Conservation (phyloP, 495 filamentous ascomycete species). For the Penicillium dipodomyicola region DNA sequence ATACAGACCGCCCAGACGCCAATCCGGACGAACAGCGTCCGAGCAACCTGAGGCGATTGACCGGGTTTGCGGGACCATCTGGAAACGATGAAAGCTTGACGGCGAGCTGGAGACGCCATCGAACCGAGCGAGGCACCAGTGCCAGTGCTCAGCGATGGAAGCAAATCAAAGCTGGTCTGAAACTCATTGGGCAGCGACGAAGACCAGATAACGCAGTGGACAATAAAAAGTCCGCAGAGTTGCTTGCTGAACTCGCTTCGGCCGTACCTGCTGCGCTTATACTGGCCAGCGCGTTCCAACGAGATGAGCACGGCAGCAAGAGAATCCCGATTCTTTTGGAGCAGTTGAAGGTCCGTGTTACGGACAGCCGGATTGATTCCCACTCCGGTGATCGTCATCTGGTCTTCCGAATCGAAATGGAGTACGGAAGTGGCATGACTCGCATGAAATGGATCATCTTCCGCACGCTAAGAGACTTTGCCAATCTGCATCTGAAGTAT, state of each 20-base stretch:
- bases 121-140: constrained; percentile 63
- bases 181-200: constrained; percentile 72
- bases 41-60: constrained; percentile 72
- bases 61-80: constrained; percentile 61
- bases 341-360: constrained; percentile 86
- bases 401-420: constrained; percentile 86
- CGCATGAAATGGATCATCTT: constrained; percentile 97
- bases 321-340: constrained; percentile 92
- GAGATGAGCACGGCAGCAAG: constrained; percentile 93
- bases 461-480: constrained; percentile 81
- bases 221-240: constrained; percentile 90
- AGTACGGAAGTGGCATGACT: constrained; percentile 93
- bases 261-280: constrained; percentile 90
- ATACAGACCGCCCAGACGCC: constrained; percentile 43
- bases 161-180: constrained; percentile 79
- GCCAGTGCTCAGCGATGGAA: constrained; percentile 83
- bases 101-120: constrained; percentile 53
- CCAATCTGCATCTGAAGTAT: constrained; percentile 90
- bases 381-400: constrained; percentile 73
- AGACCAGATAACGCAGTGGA: constrained; percentile 83
- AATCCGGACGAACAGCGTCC: constrained; percentile 57
- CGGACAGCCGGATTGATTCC: constrained; percentile 67
- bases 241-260: constrained; percentile 92
- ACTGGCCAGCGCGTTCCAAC: constrained; percentile 92
- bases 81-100: constrained; percentile 52